Base-by-base conservation (phyloP, 2,329 filamentous ascomycete genomes). In the Monosporascus sp. region DNA sequence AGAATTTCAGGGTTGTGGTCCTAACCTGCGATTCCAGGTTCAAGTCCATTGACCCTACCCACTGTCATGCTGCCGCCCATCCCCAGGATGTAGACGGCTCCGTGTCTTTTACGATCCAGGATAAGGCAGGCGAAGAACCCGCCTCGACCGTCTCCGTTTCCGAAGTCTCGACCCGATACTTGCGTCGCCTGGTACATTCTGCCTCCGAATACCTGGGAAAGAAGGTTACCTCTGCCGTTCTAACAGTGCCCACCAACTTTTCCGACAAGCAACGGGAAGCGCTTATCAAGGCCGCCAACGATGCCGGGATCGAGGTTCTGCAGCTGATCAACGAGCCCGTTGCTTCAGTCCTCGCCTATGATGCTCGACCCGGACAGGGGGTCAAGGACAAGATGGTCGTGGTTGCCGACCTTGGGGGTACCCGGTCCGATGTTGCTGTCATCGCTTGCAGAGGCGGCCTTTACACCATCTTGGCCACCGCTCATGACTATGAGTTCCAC, bases 161-260 rank as follows among this genome's bases (percentile, higher is more conserved):
- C 57, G 92, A 97, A 71, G 81, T 93, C 61, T 82, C 91, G 49
- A 90, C 89, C 54, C 86, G 94, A 63, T 94, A 94, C 73, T 77
- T 99, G 60, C 85, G 85, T 65, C 87, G 91, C 58, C 81, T 99
- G 61, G 84, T 87, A 62, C 79, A 82, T 66, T 91, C 92, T 54
- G 94, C 94, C 52, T 87, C 90, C 35, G 92, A 97, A 70, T 99
- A 90, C 75, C 81, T 96, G 48, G 94, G 94, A 70, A 95, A 93
- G 78, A 82, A 86, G 65, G 90, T 99, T 67, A 96, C 90, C 58
- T 90, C 92, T n/a, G 91, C 92, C 52, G 94, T 97, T 66, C 84
- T 99, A 70, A 90, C 93, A 41, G 85, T 97, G 17, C 94, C 94
- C 49, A 97, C 93, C 66, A 91, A 97, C 80, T 96, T 95, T 77